phyloP scores from a whole-genome alignment of 2,329 filamentous ascomycete genomes.

The Bipolaris victoriae region DNA sequence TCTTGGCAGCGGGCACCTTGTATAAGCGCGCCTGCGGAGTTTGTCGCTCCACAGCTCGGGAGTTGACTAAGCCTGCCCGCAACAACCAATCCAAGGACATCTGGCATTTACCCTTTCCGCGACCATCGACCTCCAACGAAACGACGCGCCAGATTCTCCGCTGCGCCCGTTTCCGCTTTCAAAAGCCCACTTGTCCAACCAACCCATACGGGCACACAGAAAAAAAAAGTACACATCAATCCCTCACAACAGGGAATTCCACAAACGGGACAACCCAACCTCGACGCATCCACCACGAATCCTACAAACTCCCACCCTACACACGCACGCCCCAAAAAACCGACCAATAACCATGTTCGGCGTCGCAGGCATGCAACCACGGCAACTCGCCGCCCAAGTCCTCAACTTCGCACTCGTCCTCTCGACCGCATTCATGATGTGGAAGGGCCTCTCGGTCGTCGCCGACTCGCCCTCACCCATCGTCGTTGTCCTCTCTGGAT shows the following conservation, averaged over 20 bases:
- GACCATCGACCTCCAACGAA: slow-evolving; percentile 15
- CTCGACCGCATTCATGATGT: slow-evolving; percentile 90
- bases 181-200: not conserved
- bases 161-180: not conserved
- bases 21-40: slow-evolving; percentile 4
- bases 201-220: too few relatives aligned
- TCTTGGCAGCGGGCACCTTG: too few relatives aligned
- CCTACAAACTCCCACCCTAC: too few relatives aligned
- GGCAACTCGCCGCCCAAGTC: slow-evolving; percentile 79
- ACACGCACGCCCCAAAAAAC: too few relatives aligned
- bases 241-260: slow-evolving; percentile 3
- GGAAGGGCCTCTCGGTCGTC: slow-evolving; percentile 82
- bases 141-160: slow-evolving; percentile 13
- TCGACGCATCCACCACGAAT: too few relatives aligned
- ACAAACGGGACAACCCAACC: not conserved
- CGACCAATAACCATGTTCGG: slow-evolving; percentile 35
- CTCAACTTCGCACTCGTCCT: slow-evolving; percentile 92
- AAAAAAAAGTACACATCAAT: not conserved
- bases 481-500: slow-evolving; percentile 83
- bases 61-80: slow-evolving; percentile 31
- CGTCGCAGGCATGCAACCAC: slow-evolving; percentile 71
- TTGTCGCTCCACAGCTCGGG: slow-evolving; percentile 21
- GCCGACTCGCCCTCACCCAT: slow-evolving; percentile 72
- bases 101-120: slow-evolving; percentile 37
- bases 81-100: slow-evolving; percentile 34